Base-by-base conservation (phyloP, 176 grass and related monocot species). In the Olyra latifolia region DNA sequence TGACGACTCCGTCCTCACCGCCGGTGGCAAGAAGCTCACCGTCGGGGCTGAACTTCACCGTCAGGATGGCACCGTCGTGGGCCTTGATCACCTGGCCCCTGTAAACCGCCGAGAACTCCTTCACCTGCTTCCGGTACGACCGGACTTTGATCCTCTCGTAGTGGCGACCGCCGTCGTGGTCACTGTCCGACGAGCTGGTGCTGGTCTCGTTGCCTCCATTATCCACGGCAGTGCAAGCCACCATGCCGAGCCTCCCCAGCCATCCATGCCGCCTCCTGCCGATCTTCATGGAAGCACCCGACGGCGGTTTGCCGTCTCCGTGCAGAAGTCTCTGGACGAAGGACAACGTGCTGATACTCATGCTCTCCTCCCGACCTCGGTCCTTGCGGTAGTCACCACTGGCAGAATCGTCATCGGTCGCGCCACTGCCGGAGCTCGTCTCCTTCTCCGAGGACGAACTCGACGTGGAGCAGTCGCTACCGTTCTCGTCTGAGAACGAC, bases 11-110 rank as follows among this genome's bases (percentile, higher is more conserved):
- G 64, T 99, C 96, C 84, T 93, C 86, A 2, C 96, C 96, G 2
- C 96, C 88, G 72, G 1, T 99, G 7, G 96, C 92, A 32, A 99
- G 88, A 71, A 89, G 85, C 69, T 78, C 81, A 27, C 96, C 96
- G 69, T 95, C 86, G 8, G 92, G 90, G 64, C 92, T 99, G 77
- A 99, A 99, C 60, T 93, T 95, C 80, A 98, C 89, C 56, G 88
- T 93, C 74, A 91, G 66, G 65, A 98, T 95, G 63, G 90, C 88
- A 67, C 96, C 96, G 45, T 89, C 86, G 16, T 98, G 96, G 1
- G 84, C 96, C 88, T 82, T 93, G 72, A 98, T 87, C 61, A 82
- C 83, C 47, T 95, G 96, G 16, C 90, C 86, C 29, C 87, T 74
- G 54, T 89, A 98, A 15, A 98, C 55, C 20, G 96, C 92, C 4